These are phyloP conservation scores for Fusarium foetens DNA, from an alignment of 2,329 filamentous ascomycete species.

Conservation along the genomic window DNA sequence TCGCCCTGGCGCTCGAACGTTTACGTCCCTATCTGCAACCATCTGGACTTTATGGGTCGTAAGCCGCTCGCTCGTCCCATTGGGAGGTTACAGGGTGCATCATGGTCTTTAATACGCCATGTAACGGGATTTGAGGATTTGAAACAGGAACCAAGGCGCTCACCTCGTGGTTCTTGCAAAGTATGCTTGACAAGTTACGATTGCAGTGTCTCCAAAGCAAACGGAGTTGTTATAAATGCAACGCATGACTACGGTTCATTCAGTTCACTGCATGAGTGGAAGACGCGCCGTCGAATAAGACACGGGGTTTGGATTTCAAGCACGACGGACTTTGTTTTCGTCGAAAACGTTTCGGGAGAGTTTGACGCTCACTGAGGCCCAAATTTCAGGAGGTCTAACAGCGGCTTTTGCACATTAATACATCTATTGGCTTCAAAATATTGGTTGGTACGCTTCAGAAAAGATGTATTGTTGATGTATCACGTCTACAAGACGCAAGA, in stretches of 20 bases:
- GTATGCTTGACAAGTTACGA: neutral
- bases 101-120: neutral
- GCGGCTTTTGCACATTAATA: rapidly evolving
- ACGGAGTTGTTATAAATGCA: neutral
- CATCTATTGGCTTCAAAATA: neutral
- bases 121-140: rapidly evolving
- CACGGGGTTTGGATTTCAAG: rapidly evolving
- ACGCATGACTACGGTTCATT: slow-evolving; percentile 1
- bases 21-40: neutral
- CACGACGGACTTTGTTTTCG: rapidly evolving
- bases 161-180: neutral
- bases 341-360: neutral
- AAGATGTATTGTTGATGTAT: neutral
- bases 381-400: too few species aligned
- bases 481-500: neutral
- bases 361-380: neutral
- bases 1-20: rapidly evolving
- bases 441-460: neutral
- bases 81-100: neutral
- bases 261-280: neutral
- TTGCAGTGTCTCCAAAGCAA: neutral
- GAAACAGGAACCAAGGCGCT: rapidly evolving
- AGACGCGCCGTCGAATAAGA: neutral
- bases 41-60: neutral
- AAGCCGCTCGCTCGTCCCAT: neutral